These are phyloP conservation scores for Phytophthora sp. DNA, from an alignment of 352 stramenopile species.

Conservation along the genomic window DNA sequence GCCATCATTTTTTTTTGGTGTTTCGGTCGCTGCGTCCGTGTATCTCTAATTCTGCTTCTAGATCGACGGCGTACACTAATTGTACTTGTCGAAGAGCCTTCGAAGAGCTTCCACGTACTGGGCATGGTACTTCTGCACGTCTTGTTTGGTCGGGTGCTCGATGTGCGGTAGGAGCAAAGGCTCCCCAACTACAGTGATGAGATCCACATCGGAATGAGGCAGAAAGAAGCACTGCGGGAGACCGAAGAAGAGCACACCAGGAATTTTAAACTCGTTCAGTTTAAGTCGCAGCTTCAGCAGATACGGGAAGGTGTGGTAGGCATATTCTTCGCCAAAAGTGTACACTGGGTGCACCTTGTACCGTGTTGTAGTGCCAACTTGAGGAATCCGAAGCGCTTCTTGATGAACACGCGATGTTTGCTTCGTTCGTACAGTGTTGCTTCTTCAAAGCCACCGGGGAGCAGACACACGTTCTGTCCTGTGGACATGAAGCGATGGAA, in stretches of 20 bases:
- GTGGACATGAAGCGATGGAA: constrained; percentile 54
- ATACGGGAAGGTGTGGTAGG: constrained; percentile 85
- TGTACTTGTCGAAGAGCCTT: constrained; percentile 88
- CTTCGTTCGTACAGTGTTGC: constrained; percentile 83
- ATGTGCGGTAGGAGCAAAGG: constrained; percentile 87
- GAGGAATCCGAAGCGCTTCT: constrained; percentile 92
- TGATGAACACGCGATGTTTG: constrained; percentile 91
- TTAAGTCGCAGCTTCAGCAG: constrained; percentile 72
- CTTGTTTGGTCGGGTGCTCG: constrained; percentile 81
- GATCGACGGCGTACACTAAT: constrained; percentile 75
- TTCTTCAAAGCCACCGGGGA: constrained; percentile 94
- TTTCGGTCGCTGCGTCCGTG: too few relatives aligned
- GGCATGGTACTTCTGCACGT: constrained; percentile 90
- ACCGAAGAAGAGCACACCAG: constrained; percentile 80
- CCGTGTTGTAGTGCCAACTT: constrained; percentile 91
- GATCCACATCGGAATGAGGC: constrained; percentile 65
- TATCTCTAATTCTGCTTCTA: constrained; percentile 54
- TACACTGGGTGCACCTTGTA: constrained; percentile 91
- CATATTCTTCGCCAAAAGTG: constrained; percentile 90
- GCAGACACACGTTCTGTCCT: constrained; percentile 69
- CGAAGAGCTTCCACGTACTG: constrained; percentile 86
- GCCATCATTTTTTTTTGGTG: constrained; percentile 29
- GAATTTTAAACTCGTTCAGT: constrained; percentile 86
- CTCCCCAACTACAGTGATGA: constrained; percentile 91
- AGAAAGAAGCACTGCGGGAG: constrained; percentile 80